Evolutionary conservation across 805 yeast species (phyloP).

Genomic region (Metschnikowia noctiluminum): DNA sequence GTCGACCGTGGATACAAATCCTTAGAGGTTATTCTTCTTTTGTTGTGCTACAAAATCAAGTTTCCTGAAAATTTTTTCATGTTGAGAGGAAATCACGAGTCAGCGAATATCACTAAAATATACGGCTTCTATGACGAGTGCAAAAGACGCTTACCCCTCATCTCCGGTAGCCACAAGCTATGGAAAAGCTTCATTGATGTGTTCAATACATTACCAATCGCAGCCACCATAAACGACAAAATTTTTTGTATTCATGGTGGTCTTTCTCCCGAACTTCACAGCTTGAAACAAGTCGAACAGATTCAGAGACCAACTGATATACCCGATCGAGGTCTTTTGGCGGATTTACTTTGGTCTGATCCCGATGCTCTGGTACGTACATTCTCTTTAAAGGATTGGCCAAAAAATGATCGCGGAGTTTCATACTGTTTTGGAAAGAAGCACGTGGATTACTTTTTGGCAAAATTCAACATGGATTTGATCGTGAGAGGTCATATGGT

Average conservation of each 20-base stretch:
- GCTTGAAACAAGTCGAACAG: slow-evolving; percentile 63
- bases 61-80: slow-evolving; percentile 60
- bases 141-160: slow-evolving; percentile 44
- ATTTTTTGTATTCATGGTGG: slow-evolving; percentile 69
- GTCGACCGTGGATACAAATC: slow-evolving; percentile 60
- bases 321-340: slow-evolving; percentile 74
- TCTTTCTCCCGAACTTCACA: slow-evolving; percentile 64
- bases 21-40: slow-evolving; percentile 50
- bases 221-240: slow-evolving; percentile 58
- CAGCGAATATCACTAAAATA: slow-evolving; percentile 56
- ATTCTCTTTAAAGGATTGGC: slow-evolving; percentile 54
- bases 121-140: slow-evolving; percentile 63
- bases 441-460: slow-evolving; percentile 67
- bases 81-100: slow-evolving; percentile 59
- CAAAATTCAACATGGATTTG: slow-evolving; percentile 66
- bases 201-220: slow-evolving; percentile 56
- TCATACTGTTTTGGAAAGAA: slow-evolving; percentile 73
- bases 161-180: slow-evolving; percentile 30
- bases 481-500: slow-evolving; percentile 87
- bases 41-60: slow-evolving; percentile 53
- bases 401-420: slow-evolving; percentile 80
- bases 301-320: slow-evolving; percentile 81
- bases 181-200: slow-evolving; percentile 56
- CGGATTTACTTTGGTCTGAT: slow-evolving; percentile 81
- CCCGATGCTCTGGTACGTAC: slow-evolving; percentile 51